Percentiles rank a stretch among this genome's conserved stretches.
Evolutionary conservation across 768 basidiomycete species (phyloP).

Genomic region (Amanita muscaria): DNA sequence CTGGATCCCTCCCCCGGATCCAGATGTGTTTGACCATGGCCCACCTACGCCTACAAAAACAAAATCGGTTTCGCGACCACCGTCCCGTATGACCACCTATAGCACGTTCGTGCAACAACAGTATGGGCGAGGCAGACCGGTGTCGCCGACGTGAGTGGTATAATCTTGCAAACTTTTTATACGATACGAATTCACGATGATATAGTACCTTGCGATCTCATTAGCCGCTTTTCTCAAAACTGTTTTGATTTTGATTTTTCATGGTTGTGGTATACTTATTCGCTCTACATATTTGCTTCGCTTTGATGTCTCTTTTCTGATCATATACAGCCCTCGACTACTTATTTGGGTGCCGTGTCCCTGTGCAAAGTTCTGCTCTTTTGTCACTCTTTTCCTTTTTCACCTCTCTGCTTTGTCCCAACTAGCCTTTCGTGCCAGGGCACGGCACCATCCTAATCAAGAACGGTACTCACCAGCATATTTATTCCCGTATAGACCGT

Average conservation of each 20-base stretch:
- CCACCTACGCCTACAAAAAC: constrained; percentile 2
- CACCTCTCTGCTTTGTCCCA: not conserved
- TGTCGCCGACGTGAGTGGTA: constrained; percentile 6
- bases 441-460: not conserved
- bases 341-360: not conserved
- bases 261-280: constrained; percentile 9
- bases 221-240: not conserved
- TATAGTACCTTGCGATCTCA: not conserved
- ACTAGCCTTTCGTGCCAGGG: not conserved
- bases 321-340: not conserved
- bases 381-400: not conserved
- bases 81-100: constrained; percentile 9
- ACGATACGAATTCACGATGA: not conserved
- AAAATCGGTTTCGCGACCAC: constrained; percentile 7
- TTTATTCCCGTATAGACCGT: constrained; percentile 1
- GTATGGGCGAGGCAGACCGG: constrained; percentile 1
- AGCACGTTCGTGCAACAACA: constrained; percentile 8
- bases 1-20: constrained; percentile 47
- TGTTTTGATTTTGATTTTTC: not conserved
- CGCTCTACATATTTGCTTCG: not conserved
- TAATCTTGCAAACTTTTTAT: not conserved
- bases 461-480: not conserved
- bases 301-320: not conserved
- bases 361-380: not conserved
- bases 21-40: constrained; percentile 9